Percentiles rank a stretch among this genome's conserved stretches.
Evolutionary conservation across 2,329 filamentous ascomycete genomes (phyloP).

Genomic region (Verticillium longisporum): DNA sequence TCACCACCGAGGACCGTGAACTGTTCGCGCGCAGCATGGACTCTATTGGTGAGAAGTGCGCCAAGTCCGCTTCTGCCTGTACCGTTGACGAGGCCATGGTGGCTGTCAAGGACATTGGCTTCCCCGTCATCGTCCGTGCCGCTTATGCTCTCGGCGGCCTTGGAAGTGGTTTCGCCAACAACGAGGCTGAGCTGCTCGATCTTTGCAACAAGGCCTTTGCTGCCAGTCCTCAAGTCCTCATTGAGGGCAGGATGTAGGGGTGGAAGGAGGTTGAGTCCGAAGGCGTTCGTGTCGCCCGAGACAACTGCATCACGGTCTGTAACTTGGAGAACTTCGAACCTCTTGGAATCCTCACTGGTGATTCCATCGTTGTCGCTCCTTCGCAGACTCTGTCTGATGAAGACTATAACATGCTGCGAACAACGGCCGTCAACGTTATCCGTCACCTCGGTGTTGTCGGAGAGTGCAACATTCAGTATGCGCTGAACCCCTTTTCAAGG

Average conservation of each 20-base stretch:
- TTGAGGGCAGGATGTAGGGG: constrained; percentile 98
- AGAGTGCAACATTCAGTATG: constrained; percentile 99
- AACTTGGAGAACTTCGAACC: constrained; percentile 99
- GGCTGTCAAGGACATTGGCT: constrained; percentile 88
- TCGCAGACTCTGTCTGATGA: constrained; percentile 96
- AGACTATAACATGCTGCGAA: constrained; percentile 98
- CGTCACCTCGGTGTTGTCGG: constrained; percentile 94
- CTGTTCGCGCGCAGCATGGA: constrained; percentile 98
- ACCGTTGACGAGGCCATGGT: constrained; percentile 80
- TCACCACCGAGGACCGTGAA: constrained; percentile 96
- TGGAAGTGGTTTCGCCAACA: constrained; percentile 90
- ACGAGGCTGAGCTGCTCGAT: constrained; percentile 73
- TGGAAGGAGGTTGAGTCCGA: constrained; percentile 99
- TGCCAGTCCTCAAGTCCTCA: constrained; percentile 89
- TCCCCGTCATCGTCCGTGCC: constrained; percentile 93
- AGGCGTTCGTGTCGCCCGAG: constrained; percentile 87
- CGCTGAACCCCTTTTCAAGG: constrained; percentile 86
- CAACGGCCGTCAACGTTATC: constrained; percentile 94
- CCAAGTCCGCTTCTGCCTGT: constrained; percentile 90
- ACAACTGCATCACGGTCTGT: constrained; percentile 99
- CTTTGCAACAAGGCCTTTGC: constrained; percentile 94
- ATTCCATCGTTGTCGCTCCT: constrained; percentile 95
- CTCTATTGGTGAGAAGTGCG: constrained; percentile 94
- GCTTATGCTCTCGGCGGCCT: constrained; percentile 93
- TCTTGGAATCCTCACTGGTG: constrained; percentile 93